phyloP scores from a whole-genome alignment of 192 early-diverging fungal species.

The Backusella macrospora region DNA sequence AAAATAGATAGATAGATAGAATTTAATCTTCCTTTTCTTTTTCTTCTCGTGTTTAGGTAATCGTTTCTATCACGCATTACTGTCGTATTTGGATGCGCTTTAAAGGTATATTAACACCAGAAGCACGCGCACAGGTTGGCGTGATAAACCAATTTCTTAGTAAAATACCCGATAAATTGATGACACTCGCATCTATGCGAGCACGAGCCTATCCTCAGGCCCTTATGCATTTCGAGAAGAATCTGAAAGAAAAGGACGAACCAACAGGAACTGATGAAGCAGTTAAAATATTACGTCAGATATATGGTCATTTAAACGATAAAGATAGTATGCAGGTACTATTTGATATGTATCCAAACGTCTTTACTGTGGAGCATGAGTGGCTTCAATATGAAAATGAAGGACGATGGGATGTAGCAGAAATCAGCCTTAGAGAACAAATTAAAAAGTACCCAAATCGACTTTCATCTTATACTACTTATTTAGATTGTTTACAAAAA shows the following conservation, averaged over 20 bases:
- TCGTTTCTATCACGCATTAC: conserved; percentile 41
- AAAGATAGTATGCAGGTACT: conserved; percentile 72
- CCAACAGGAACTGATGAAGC: neutral
- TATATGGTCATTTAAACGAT: conserved; percentile 72
- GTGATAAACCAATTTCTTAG: conserved; percentile 53
- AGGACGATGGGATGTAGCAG: conserved; percentile 67
- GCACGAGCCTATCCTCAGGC: conserved; percentile 70
- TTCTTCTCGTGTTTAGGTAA: conserved; percentile 26
- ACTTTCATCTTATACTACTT: conserved; percentile 54
- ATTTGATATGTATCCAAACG: conserved; percentile 47
- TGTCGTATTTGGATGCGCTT: conserved; percentile 46
- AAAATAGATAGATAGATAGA: neutral
- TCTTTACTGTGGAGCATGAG: conserved; percentile 63
- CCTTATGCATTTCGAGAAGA: conserved; percentile 68
- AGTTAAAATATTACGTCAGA: conserved; percentile 43
- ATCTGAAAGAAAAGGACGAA: conserved; percentile 40
- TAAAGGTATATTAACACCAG: neutral
- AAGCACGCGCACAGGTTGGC: conserved; percentile 12
- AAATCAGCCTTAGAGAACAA: conserved; percentile 61
- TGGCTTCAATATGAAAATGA: conserved; percentile 64
- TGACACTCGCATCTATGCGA: conserved; percentile 63
- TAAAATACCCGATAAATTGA: conserved; percentile 61
- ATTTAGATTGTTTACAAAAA: conserved; percentile 71
- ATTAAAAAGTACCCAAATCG: conserved; percentile 48
- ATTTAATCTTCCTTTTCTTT: neutral